A percentile compares a stretch with the other conserved stretches of the same genome.
Conservation (phyloP, 257 asterid genomes). For the Haberlea rhodopensis region DNA sequence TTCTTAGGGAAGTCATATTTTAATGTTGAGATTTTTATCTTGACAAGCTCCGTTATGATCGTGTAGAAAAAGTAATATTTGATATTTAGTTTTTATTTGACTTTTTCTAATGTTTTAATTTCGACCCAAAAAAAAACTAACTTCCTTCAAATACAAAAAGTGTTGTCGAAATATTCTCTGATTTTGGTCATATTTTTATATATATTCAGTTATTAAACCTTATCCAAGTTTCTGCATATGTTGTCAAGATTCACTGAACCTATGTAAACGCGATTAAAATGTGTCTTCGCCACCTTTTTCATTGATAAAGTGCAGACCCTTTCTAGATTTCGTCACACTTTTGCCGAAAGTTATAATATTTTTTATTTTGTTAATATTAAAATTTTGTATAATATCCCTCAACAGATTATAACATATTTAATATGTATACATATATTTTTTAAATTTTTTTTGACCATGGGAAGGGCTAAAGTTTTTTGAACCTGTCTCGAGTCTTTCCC, state of each 20-base stretch:
- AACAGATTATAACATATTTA: background rate
- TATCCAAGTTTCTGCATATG: slow-evolving; percentile 22
- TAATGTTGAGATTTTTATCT: too few species aligned
- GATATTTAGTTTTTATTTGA: too few species aligned
- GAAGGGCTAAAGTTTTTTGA: too few species aligned
- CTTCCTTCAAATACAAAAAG: background rate
- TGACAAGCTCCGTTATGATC: background rate
- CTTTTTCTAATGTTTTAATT: too few species aligned
- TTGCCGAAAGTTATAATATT: slow-evolving; percentile 9
- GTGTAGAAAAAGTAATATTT: background rate
- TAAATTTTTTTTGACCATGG: too few species aligned
- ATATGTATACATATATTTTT: too few species aligned
- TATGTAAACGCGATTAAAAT: background rate
- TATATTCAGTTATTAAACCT: slow-evolving; percentile 16
- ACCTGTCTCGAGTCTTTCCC: too few species aligned
- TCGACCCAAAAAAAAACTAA: too few species aligned
- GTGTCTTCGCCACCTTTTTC: slow-evolving; percentile 7
- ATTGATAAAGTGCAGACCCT: slow-evolving; percentile 26
- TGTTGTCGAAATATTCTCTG: slow-evolving; percentile 6
- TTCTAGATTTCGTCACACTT: slow-evolving; percentile 36
- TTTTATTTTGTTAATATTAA: too few species aligned
- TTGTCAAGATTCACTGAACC: slow-evolving; percentile 34
- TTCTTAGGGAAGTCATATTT: background rate
- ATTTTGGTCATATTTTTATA: slow-evolving; percentile 12
- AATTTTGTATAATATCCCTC: too few species aligned